Evolutionary conservation across 345 rosid genomes (phyloP).

Genomic region (Euclidium syriacum): DNA sequence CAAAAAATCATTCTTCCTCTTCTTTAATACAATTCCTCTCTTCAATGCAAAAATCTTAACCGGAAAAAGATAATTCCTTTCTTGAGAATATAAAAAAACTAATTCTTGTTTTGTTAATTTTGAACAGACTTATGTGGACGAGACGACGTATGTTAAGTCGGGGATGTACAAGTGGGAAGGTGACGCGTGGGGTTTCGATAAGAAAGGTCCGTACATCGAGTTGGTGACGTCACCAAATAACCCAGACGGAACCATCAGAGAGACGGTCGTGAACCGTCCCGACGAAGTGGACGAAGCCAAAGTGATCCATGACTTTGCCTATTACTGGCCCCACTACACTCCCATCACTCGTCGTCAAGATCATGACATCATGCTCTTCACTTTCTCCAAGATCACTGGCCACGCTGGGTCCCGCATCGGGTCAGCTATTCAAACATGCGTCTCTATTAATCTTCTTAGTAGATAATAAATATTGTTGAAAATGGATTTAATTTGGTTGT

Average conservation of each 20-base stretch:
- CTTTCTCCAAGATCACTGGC: conserved; percentile 87
- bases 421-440: conserved; percentile 30
- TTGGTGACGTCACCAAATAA: conserved; percentile 74
- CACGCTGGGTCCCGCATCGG: conserved; percentile 96
- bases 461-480: background rate
- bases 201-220: conserved; percentile 61
- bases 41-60: too few relatives aligned
- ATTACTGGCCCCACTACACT: conserved; percentile 88
- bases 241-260: conserved; percentile 69
- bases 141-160: conserved; percentile 48
- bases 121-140: conserved; percentile 58
- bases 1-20: conserved; percentile 19
- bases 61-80: background rate
- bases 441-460: too few relatives aligned
- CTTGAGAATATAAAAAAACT: background rate
- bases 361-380: conserved; percentile 77
- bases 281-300: conserved; percentile 38
- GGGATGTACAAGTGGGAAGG: conserved; percentile 84
- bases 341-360: conserved; percentile 61
- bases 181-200: conserved; percentile 55
- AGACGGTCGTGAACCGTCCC: conserved; percentile 59
- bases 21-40: background rate
- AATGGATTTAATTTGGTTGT: background rate
- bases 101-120: background rate
- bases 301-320: conserved; percentile 75